Conservation (phyloP, 2,329 filamentous ascomycete species). For the Clonostachys rhizophaga region DNA sequence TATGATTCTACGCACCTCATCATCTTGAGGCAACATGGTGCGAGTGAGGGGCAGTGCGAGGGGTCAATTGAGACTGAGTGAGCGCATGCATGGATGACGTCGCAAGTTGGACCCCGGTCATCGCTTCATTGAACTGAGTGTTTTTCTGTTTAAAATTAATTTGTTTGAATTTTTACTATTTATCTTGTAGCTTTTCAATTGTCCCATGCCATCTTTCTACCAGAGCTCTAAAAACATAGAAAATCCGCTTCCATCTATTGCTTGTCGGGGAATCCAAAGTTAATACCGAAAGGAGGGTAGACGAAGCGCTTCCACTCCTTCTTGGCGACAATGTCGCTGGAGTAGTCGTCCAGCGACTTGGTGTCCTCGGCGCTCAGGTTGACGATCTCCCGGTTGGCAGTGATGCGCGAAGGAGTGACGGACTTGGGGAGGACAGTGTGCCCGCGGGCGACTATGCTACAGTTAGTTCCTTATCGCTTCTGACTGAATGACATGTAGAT, state of each 20-base stretch:
- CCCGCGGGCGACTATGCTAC: conserved; percentile 56
- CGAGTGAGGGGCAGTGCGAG: too few relatives aligned
- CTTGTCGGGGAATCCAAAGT: conserved; percentile 73
- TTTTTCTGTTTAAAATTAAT: background rate
- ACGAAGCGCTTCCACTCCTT: conserved; percentile 57
- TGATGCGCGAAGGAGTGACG: conserved; percentile 62
- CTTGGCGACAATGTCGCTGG: conserved; percentile 39
- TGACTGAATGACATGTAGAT: background rate
- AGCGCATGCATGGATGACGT: too few relatives aligned
- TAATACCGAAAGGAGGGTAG: conserved; percentile 63
- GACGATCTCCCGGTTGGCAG: conserved; percentile 61
- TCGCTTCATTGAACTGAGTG: background rate
- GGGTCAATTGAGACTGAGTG: too few relatives aligned
- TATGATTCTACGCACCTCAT: too few relatives aligned
- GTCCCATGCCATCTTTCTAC: background rate
- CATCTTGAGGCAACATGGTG: too few relatives aligned
- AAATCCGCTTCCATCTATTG: conserved; percentile 6
- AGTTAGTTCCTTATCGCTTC: background rate
- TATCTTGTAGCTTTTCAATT: background rate
- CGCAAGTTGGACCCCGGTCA: too few relatives aligned
- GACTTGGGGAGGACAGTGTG: conserved; percentile 71
- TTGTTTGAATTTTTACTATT: background rate
- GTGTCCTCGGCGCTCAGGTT: conserved; percentile 59
- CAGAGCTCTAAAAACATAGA: background rate
- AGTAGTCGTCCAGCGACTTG: conserved; percentile 54